A percentile compares a stretch with the other conserved stretches of the same genome.
Conservation (phyloP, 768 basidiomycete genomes). For the Trametes maxima region DNA sequence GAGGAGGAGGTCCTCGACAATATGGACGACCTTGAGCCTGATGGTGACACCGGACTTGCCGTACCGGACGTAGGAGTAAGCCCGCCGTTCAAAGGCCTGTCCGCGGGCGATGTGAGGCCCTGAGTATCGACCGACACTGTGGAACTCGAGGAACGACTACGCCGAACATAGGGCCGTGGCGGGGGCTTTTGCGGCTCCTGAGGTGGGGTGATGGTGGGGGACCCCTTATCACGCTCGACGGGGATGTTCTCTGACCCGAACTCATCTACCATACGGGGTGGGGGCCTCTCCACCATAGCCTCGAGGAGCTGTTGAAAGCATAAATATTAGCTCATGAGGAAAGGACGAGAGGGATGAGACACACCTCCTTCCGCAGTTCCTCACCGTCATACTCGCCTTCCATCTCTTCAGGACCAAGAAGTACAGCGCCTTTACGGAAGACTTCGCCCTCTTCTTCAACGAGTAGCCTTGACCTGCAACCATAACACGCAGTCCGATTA, state of each 20-base stretch:
- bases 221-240: conserved; percentile 17
- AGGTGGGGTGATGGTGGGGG: conserved; percentile 20
- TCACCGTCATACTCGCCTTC: conserved; percentile 90
- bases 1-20: conserved; percentile 21
- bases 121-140: conserved; percentile 13
- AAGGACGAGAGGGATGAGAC: conserved; percentile 25
- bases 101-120: conserved; percentile 8
- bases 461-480: conserved; percentile 70
- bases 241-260: conserved; percentile 23
- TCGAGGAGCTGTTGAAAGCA: conserved; percentile 62
- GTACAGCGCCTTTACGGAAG: conserved; percentile 84
- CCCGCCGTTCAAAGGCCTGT: conserved; percentile 13
- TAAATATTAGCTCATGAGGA: neutral
- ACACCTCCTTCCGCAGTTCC: conserved; percentile 78
- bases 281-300: conserved; percentile 84
- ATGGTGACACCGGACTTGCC: conserved; percentile 17
- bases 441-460: conserved; percentile 96
- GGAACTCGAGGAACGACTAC: conserved; percentile 51
- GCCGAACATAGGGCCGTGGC: conserved; percentile 63
- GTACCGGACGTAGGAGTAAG: conserved; percentile 3
- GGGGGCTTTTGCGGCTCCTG: conserved; percentile 43
- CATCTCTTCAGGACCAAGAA: conserved; percentile 84
- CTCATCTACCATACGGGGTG: conserved; percentile 72
- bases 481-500: neutral
- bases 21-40: conserved; percentile 8